Evolutionary conservation across 345 rosid genomes (phyloP), one percentile per base, ranked within the genome.

Genomic region (Eucalyptus paniculata): DNA sequence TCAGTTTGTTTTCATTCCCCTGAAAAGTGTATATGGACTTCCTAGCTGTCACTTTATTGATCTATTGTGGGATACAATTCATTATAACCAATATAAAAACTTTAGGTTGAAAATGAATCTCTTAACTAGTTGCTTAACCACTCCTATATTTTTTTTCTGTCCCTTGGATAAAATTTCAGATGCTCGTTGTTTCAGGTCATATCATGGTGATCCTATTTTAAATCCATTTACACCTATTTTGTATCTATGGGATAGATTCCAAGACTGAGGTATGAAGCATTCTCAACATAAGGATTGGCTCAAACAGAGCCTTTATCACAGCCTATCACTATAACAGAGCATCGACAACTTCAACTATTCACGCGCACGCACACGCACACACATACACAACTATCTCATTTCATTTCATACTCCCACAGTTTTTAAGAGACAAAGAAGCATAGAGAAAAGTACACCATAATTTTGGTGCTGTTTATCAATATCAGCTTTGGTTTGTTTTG

Each of bases 161-260:
- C 50, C 50, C 60, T 89, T 49, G 11, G 5, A 81, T 51, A n/a
- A 82, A 67, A 89, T 28, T 89, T 50, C 7, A 19, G 16, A 40
- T 12, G 30, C 65, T 89, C 34, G 50, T 28, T 88, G 82, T 91
- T 94, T 90, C 95, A 98, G 95, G 95, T 94, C 94, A 91, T 97
- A 97, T 93, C 98, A 95, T 90, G 92, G 91, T 86, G 97, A 98
- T 93, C 98, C 97, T 92, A 96, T 98, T 91, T 90, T 95, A 89
- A 97, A 98, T 94, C 99, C 99, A 89, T 96, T 98, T 50, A 94
- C 97, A 77, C 98, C 99, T 80, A 65, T 97, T 98, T 90, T 97
- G 98, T 93, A 97, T 98, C 91, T 97, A 97, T 90, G 98, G 99
- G 89, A 77, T 95, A 90, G 97, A 98, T 92, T 91, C 87, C 86